Conservation (phyloP, 257 asterid genomes). For the Nicotiana otophora region DNA sequence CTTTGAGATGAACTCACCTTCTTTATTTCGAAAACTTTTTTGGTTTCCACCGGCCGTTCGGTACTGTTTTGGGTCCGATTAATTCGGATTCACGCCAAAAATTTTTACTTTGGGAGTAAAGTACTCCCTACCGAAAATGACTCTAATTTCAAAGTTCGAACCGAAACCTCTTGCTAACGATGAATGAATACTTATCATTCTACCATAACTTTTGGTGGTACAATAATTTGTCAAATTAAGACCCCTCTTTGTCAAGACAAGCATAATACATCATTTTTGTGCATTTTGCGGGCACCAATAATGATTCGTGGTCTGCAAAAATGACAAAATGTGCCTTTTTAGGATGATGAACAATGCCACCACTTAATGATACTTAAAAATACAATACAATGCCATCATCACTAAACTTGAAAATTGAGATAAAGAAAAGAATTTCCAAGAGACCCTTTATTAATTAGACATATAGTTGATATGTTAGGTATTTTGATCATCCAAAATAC, state of each 20-base stretch:
- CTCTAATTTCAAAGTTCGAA: accelerated
- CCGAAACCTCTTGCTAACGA: not conserved
- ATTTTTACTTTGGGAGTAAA: not conserved
- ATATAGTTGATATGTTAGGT: slow-evolving; percentile 13
- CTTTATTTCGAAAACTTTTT: not conserved
- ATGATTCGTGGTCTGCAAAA: not conserved
- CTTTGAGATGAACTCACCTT: not conserved
- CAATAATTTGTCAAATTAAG: not conserved
- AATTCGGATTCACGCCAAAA: not conserved
- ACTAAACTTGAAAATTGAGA: not conserved
- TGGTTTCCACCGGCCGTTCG: accelerated
- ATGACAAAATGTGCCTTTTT: not conserved
- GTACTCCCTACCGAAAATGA: accelerated
- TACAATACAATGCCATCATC: not conserved
- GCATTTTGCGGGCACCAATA: not conserved
- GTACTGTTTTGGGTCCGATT: too few species aligned
- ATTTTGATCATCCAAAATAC: not conserved
- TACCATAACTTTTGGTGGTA: too few species aligned
- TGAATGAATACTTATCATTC: not conserved
- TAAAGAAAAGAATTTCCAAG: not conserved
- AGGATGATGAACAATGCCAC: not conserved
- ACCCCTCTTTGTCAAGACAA: not conserved
- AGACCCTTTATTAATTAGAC: not conserved
- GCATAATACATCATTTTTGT: not conserved
- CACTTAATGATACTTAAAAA: not conserved